Evolutionary conservation across 2,329 filamentous ascomycete species (phyloP).

Genomic region (Davidsoniella australis): DNA sequence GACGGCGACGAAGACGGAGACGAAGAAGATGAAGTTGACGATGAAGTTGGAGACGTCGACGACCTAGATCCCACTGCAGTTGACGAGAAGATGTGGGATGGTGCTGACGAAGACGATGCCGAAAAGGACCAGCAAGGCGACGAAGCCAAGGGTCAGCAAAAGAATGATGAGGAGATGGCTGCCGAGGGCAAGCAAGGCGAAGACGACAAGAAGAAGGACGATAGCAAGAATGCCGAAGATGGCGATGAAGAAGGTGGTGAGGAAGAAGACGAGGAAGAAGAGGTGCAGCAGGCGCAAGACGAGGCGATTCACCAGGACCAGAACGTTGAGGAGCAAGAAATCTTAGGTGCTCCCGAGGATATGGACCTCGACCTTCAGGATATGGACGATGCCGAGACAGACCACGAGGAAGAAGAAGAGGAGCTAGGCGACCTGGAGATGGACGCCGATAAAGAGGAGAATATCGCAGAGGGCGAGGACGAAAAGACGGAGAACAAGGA

Average conservation of each 20-base stretch:
- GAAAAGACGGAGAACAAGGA: constrained; percentile 18
- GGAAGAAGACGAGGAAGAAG: constrained; percentile 22
- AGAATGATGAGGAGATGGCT: constrained; percentile 43
- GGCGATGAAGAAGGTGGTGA: constrained; percentile 18
- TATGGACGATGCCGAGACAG: constrained; percentile 30
- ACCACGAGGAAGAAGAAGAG: constrained; percentile 29
- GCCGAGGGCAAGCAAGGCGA: constrained; percentile 41
- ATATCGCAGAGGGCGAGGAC: constrained; percentile 23
- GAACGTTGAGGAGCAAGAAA: constrained; percentile 65
- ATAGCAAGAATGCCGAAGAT: constrained; percentile 25
- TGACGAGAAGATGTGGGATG: constrained; percentile 99
- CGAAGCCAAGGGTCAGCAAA: constrained; percentile 51
- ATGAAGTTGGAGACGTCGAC: constrained; percentile 80
- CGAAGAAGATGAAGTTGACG: constrained; percentile 62
- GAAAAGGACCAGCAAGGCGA: constrained; percentile 70
- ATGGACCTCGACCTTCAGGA: constrained; percentile 73
- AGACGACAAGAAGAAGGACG: constrained; percentile 28
- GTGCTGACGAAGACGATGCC: constrained; percentile 58
- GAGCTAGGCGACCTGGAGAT: constrained; percentile 40
- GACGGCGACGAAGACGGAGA: constrained; percentile 46
- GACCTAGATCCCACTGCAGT: constrained; percentile 78
- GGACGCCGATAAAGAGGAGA: constrained; percentile 21
- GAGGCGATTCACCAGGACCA: constrained; percentile 48
- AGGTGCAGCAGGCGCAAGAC: constrained; percentile 36
- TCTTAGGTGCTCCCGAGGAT: constrained; percentile 71